Base-by-base conservation (phyloP, 192 early-diverging fungal species). In the Backusella mclennaniae region DNA sequence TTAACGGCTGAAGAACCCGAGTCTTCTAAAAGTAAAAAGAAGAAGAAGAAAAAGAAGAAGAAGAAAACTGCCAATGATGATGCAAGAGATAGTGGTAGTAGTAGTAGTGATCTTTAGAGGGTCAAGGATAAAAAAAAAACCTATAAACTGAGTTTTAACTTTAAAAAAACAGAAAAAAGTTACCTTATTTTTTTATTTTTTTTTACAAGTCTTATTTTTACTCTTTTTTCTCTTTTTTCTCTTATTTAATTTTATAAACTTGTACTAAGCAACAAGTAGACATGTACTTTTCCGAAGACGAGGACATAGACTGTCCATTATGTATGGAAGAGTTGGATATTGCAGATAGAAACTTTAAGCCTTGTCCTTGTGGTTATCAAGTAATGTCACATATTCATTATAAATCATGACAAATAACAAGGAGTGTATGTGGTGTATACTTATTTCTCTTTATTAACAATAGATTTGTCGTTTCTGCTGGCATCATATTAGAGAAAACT, bases 291-390 rank as follows among this genome's bases (percentile, higher is more conserved):
- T 87, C 89, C 38, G 92, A 93, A 75, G 91, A 93, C n/a, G 98
- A 98, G 84, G 96, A 99, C 85, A 88, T 92, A 83, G 96, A 97
- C 73, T 99, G 98, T 84, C 98, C 98, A 66, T 88, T 99, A 15
- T 99, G 98, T 84, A 94, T 98, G 94, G 98, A 99, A 79, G 98
- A 99, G 87, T 92, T 99, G 67, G 98, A 98, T 86, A 86, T 96
- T 82, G 92, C 94, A 63, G 98, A 99, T 84, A 90, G 93, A 75
- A 96, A 94, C 78, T 99, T 99, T 82, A 95, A 92, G 74, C 98
- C 98, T 1, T 99, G 98, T 84, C 94, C 96, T 56, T 99, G 98
- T 77, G 96, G 95, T 11, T 99, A 99, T 80, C 97, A 98, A 91
- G 96, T 97, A 84, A 63, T 63, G 12, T 63, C 23, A 26, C 0